Evolutionary conservation across 2,329 filamentous ascomycete genomes (phyloP).

Genomic region (Trichoderma cornu-damae): DNA sequence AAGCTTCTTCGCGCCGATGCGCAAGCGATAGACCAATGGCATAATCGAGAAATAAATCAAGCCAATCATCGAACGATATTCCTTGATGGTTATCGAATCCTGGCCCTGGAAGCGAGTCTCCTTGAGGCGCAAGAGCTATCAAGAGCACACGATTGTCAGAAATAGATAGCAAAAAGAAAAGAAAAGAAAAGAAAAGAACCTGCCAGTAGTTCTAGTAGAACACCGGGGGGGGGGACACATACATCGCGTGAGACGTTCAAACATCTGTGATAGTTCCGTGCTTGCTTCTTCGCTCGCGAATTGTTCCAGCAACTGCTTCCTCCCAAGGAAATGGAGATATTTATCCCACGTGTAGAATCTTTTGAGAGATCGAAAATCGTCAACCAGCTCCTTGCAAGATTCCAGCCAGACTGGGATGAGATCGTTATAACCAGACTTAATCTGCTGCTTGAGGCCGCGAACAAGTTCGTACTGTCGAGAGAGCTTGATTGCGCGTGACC

Average conservation of each 20-base stretch:
- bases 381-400: constrained; percentile 54
- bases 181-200: background rate
- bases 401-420: constrained; percentile 52
- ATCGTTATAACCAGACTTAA: constrained; percentile 39
- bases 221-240: constrained; percentile 26
- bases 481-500: constrained; percentile 37
- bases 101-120: constrained; percentile 21
- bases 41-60: constrained; percentile 86
- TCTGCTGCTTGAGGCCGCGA: constrained; percentile 38
- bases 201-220: background rate
- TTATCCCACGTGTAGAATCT: constrained; percentile 64
- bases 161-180: background rate
- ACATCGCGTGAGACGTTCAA: constrained; percentile 52
- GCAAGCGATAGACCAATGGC: constrained; percentile 68
- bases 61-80: constrained; percentile 77
- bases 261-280: constrained; percentile 50
- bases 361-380: constrained; percentile 59
- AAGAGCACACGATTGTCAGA: background rate
- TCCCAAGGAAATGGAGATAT: constrained; percentile 53
- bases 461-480: constrained; percentile 42
- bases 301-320: constrained; percentile 25
- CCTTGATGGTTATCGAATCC: constrained; percentile 57
- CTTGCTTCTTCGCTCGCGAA: constrained; percentile 28
- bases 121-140: constrained; percentile 33
- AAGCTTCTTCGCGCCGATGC: constrained; percentile 65